These are phyloP conservation scores for Pseudogymnoascus verrucosus DNA, from an alignment of 2,329 filamentous ascomycete genomes.

Conservation along the genomic window DNA sequence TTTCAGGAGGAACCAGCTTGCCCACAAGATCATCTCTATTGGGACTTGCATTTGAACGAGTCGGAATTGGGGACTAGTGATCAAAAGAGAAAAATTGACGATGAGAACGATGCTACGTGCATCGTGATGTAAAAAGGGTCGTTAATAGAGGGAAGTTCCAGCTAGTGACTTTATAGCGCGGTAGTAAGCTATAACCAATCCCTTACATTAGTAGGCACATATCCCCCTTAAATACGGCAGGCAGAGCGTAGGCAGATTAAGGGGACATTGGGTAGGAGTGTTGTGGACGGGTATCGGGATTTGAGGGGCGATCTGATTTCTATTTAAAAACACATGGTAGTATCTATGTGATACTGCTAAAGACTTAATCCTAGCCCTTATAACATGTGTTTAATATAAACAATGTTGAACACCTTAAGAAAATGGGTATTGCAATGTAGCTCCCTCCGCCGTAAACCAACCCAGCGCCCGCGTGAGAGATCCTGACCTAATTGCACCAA, in stretches of 20 bases:
- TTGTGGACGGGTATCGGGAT: background rate
- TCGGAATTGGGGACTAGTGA: too few species aligned
- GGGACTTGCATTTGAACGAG: conserved; percentile 14
- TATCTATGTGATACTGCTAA: background rate
- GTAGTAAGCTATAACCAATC: too few species aligned
- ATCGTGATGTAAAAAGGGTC: background rate
- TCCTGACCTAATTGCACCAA: background rate
- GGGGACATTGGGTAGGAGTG: background rate
- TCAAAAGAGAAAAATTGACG: too few species aligned
- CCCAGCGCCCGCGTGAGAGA: background rate
- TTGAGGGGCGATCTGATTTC: background rate
- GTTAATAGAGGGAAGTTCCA: background rate
- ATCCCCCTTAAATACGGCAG: too few species aligned
- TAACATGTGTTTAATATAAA: background rate
- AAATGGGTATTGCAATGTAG: background rate
- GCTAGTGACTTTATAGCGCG: too few species aligned
- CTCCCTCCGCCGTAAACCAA: background rate
- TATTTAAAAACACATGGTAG: background rate
- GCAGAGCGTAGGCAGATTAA: background rate
- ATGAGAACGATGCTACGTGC: too few species aligned
- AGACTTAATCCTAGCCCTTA: background rate
- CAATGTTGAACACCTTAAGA: background rate
- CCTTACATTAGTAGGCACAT: too few species aligned
- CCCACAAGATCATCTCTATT: conserved; percentile 22
- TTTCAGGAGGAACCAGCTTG: too few species aligned